Evolutionary conservation across 2,329 filamentous ascomycete genomes (phyloP).

Genomic region (Calonectria naviculata): DNA sequence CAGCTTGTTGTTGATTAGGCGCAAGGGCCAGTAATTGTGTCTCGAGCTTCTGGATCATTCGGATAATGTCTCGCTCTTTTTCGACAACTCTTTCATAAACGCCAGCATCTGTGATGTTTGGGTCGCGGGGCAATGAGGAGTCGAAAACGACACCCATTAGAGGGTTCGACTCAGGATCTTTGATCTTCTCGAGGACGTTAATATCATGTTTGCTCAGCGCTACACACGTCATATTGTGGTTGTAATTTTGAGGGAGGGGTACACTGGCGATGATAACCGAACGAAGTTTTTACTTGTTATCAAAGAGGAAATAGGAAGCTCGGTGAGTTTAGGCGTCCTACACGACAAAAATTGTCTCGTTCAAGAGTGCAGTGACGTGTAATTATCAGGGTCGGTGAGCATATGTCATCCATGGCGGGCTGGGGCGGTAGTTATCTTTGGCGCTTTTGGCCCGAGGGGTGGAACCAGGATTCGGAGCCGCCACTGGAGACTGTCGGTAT

Average conservation of each 20-base stretch:
- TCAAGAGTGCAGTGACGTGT: constrained; percentile 10
- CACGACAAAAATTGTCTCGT: constrained; percentile 2
- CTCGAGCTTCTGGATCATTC: constrained; percentile 66
- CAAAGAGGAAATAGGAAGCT: neutral
- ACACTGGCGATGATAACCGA: neutral
- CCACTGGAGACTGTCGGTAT: constrained; percentile 2
- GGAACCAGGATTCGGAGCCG: neutral
- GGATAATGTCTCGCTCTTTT: constrained; percentile 65
- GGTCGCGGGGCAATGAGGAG: constrained; percentile 65
- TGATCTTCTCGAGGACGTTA: constrained; percentile 74
- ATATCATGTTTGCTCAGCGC: constrained; percentile 68
- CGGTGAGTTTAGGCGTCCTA: neutral
- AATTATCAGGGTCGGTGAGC: constrained; percentile 4
- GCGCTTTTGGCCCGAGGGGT: neutral
- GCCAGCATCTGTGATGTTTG: constrained; percentile 61
- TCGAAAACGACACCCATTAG: constrained; percentile 65
- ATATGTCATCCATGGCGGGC: constrained; percentile 1
- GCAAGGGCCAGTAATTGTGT: constrained; percentile 59
- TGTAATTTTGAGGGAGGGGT: constrained; percentile 21
- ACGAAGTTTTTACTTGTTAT: neutral
- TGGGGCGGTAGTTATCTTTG: constrained; percentile 12
- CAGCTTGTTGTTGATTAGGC: constrained; percentile 48
- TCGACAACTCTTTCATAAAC: constrained; percentile 63
- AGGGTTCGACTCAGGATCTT: constrained; percentile 73
- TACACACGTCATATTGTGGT: constrained; percentile 56